These are phyloP conservation scores for Volvariella surrecta DNA, from an alignment of 1,284 basidiomycete genomes.

Conservation along the genomic window DNA sequence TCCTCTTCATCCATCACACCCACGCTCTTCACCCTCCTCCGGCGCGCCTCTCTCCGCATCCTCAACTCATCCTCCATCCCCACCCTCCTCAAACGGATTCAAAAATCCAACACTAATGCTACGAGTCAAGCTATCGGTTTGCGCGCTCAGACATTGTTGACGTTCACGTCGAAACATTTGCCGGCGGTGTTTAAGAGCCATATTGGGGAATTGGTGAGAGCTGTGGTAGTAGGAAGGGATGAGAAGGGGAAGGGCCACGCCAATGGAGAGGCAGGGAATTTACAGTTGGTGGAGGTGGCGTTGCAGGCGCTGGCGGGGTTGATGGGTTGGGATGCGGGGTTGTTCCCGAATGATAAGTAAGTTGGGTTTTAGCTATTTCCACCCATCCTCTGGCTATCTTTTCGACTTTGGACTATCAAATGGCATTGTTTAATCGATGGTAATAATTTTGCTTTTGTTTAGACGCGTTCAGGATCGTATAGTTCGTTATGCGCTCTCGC, in stretches of 20 bases:
- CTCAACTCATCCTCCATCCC: conserved; percentile 84
- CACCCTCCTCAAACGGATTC: conserved; percentile 66
- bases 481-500: conserved; percentile 49
- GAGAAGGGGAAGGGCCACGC: conserved; percentile 32
- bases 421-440: too few species aligned
- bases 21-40: conserved; percentile 72
- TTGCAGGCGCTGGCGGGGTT: conserved; percentile 72
- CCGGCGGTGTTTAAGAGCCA: conserved; percentile 72
- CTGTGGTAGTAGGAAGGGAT: conserved; percentile 41
- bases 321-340: conserved; percentile 46
- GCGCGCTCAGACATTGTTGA: conserved; percentile 44
- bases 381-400: too few species aligned
- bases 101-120: conserved; percentile 25
- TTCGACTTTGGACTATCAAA: too few species aligned
- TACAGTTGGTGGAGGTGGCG: conserved; percentile 51
- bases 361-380: too few species aligned
- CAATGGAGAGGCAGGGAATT: too few species aligned
- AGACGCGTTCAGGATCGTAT: conserved; percentile 66
- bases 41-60: conserved; percentile 64
- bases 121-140: conserved; percentile 27
- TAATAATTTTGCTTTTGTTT: conserved; percentile 2
- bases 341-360: conserved; percentile 61
- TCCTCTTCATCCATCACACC: conserved; percentile 49
- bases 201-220: conserved; percentile 65
- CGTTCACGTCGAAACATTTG: conserved; percentile 69